A percentile compares a stretch with the other conserved stretches of the same genome.
Conservation (phyloP, 306 rosid species). For the Clitoria ternatea region DNA sequence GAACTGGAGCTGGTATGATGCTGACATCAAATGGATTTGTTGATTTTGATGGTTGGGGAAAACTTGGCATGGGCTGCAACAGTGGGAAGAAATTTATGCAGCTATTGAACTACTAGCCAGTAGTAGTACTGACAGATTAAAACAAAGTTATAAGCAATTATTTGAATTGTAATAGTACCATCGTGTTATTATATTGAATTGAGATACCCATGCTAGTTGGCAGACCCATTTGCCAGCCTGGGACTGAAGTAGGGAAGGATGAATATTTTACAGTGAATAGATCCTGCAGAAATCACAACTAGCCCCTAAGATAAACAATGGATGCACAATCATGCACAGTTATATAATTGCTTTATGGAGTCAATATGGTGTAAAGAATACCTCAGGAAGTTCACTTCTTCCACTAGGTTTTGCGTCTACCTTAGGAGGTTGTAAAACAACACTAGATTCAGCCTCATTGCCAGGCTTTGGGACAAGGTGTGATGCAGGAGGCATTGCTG, state of each 20-base stretch:
- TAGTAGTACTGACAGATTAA: slow-evolving; percentile 2
- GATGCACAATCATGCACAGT: neutral
- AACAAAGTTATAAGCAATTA: neutral
- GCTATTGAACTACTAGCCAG: slow-evolving; percentile 22
- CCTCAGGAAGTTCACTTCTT: slow-evolving; percentile 82
- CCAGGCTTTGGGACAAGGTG: slow-evolving; percentile 34
- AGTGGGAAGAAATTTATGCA: slow-evolving; percentile 31
- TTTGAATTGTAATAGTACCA: slow-evolving; percentile 39
- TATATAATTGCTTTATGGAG: slow-evolving; percentile 13
- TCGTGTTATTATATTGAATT: slow-evolving; percentile 49
- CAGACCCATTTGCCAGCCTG: slow-evolving; percentile 72
- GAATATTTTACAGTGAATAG: slow-evolving; percentile 55
- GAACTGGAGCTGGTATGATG: slow-evolving; percentile 53
- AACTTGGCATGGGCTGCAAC: slow-evolving; percentile 53
- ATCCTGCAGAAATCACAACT: slow-evolving; percentile 55
- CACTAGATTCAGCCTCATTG: slow-evolving; percentile 30
- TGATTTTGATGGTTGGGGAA: slow-evolving; percentile 55
- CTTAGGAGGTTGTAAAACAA: slow-evolving; percentile 41
- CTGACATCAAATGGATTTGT: slow-evolving; percentile 75
- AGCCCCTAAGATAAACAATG: slow-evolving; percentile 14
- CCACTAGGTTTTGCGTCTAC: slow-evolving; percentile 50
- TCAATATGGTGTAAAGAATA: slow-evolving; percentile 24
- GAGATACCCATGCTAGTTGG: slow-evolving; percentile 54
- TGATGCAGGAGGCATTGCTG: slow-evolving; percentile 39
- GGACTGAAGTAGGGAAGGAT: slow-evolving; percentile 53